A percentile compares a stretch with the other conserved stretches of the same genome.
These are phyloP conservation scores for Linderniella brevidens DNA, from an alignment of 257 asterid species.

Conservation along the genomic window DNA sequence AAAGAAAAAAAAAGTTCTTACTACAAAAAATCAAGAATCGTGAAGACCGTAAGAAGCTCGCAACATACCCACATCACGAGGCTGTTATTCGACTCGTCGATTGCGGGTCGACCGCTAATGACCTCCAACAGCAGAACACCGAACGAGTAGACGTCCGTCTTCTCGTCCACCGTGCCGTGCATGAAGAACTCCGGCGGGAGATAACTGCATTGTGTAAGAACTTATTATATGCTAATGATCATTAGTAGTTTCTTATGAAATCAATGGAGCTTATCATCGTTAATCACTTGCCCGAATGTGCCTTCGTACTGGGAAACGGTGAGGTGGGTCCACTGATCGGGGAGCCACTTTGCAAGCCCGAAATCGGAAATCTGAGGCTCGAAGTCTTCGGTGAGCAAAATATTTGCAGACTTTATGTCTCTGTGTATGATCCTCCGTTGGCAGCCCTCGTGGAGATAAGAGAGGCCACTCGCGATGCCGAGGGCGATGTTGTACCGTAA, in stretches of 20 bases:
- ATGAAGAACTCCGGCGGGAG: conserved; percentile 95
- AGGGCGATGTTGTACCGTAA: conserved; percentile 49
- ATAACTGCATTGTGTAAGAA: conserved; percentile 31
- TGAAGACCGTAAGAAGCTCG: background rate
- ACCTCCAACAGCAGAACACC: conserved; percentile 79
- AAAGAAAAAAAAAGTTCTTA: background rate
- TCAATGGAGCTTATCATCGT: background rate
- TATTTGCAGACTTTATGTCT: conserved; percentile 87
- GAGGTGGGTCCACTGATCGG: conserved; percentile 91
- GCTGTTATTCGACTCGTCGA: conserved; percentile 59
- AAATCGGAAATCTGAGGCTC: conserved; percentile 94
- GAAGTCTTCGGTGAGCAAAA: conserved; percentile 68
- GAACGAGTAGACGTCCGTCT: conserved; percentile 85
- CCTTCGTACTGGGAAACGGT: conserved; percentile 82
- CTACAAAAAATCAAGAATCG: too few species aligned
- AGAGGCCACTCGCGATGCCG: conserved; percentile 71
- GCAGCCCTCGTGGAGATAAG: conserved; percentile 91
- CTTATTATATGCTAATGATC: too few species aligned
- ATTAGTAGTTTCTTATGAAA: background rate
- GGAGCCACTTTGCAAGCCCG: conserved; percentile 98
- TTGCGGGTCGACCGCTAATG: conserved; percentile 79
- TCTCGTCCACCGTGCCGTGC: conserved; percentile 89
- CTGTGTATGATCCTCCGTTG: conserved; percentile 84
- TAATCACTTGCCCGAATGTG: conserved; percentile 71
- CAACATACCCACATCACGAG: conserved; percentile 91